Conservation (phyloP, 176 grass and related monocot genomes). For the Rhynchospora pubera region DNA sequence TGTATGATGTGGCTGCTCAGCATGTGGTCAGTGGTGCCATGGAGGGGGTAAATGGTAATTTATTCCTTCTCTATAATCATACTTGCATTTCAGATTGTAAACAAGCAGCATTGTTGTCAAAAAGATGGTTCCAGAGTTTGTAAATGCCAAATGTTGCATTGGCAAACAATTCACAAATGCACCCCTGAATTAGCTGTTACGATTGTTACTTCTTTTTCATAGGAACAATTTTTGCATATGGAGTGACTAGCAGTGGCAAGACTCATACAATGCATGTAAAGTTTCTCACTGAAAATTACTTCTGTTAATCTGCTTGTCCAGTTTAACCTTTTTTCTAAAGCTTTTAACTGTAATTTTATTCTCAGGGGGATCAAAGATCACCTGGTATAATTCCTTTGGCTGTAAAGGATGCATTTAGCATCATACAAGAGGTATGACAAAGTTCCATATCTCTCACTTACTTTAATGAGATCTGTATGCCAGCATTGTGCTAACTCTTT, state of each 20-base stretch:
- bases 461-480: background rate
- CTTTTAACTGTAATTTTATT: slow-evolving; percentile 13
- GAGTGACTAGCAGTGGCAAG: slow-evolving; percentile 99
- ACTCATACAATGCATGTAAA: slow-evolving; percentile 99
- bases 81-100: background rate
- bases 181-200: background rate
- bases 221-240: slow-evolving; percentile 99
- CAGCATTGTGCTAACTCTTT: background rate
- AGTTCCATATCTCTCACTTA: background rate
- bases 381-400: slow-evolving; percentile 99
- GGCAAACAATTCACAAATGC: background rate
- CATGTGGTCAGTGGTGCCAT: slow-evolving; percentile 90
- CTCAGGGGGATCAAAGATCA: slow-evolving; percentile 96
- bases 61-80: background rate
- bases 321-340: background rate
- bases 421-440: slow-evolving; percentile 90
- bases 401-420: slow-evolving; percentile 99
- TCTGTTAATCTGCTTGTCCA: background rate
- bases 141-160: slow-evolving; percentile 4
- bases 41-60: slow-evolving; percentile 96
- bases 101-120: background rate
- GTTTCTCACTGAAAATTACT: background rate
- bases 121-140: background rate
- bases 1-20: slow-evolving; percentile 99
- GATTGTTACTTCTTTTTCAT: slow-evolving; percentile 15